Evolutionary conservation across 805 yeast species (phyloP), one percentile per base, ranked within the genome.

Genomic region (Yarrowia sp.): DNA sequence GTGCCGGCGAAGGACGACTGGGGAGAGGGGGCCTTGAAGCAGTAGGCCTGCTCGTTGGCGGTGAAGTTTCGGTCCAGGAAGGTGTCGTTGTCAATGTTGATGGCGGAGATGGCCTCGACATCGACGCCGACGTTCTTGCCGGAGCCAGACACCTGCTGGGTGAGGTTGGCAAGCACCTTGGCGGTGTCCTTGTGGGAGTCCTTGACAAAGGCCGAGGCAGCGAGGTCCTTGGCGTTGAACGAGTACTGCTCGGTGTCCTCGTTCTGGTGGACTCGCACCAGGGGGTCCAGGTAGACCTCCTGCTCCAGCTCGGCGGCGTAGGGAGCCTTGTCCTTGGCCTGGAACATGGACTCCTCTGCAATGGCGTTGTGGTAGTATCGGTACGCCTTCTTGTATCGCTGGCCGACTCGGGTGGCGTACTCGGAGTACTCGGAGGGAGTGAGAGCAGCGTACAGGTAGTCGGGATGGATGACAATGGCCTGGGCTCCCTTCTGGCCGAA

Each of bases 401-500:
- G 78, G 63, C 77, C 72, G 66, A 91, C 97, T 80, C 85, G 90
- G 59, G 73, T 71, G 64, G 80, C 83, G 75, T 94, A 94, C 16
- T 79, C 77, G 67, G 84, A 84, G 77, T 90, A 96, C 66, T 87
- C 82, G 38, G 77, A 73, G 76, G 83, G 82, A 72, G 86, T 86
- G 72, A 94, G 81, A 33, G 90, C 85, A 65, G 96, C 96, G 74
- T 78, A 90, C 77, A 96, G 81, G 83, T 91, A 94, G 77, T 93
- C 97, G 65, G 97, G 88, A 78, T 93, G 96, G 66, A 94, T 81
- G 62, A 85, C 88, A 74, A 94, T 77, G 51, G 97, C 97, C 76
- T 91, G 96, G 63, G 91, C 99, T 79, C 99, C 99, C 82, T 94
- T 94, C 80, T 94, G 99, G 74, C 99, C 99, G 75, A 94, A 94